Conservation (phyloP, 345 rosid species). For the Anastatica hierochuntica region DNA sequence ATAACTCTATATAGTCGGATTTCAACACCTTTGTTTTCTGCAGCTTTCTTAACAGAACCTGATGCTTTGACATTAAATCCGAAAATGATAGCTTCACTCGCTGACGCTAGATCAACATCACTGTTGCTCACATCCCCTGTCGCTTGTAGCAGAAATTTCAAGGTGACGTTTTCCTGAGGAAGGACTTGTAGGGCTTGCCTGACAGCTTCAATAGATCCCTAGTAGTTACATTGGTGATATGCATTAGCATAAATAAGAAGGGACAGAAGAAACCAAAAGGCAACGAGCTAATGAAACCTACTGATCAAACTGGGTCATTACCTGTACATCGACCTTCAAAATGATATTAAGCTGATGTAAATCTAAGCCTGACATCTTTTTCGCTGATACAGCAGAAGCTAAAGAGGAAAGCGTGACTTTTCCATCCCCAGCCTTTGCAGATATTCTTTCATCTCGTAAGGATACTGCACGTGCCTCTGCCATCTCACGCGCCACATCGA, state of each 20-base stretch:
- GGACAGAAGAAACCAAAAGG: not conserved
- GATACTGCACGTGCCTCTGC: constrained; percentile 66
- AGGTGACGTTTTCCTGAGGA: constrained; percentile 80
- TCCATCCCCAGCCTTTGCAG: constrained; percentile 94
- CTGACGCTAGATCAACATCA: constrained; percentile 89
- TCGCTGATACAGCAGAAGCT: constrained; percentile 80
- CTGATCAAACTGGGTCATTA: constrained; percentile 19
- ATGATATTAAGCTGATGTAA: constrained; percentile 91
- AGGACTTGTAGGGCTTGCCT: constrained; percentile 89
- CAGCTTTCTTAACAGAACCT: constrained; percentile 69
- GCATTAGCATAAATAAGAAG: not conserved
- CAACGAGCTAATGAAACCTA: not conserved
- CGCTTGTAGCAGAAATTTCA: constrained; percentile 87
- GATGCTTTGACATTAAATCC: constrained; percentile 84
- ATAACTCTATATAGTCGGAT: constrained; percentile 81
- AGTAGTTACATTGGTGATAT: constrained; percentile 22
- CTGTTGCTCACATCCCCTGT: constrained; percentile 85
- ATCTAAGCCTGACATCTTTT: constrained; percentile 80
- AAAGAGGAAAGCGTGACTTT: constrained; percentile 90
- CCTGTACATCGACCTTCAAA: constrained; percentile 95
- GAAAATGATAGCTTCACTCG: constrained; percentile 72
- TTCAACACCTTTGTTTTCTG: constrained; percentile 89
- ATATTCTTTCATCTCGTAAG: constrained; percentile 69
- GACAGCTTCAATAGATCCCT: constrained; percentile 97
- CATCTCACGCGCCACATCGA: constrained; percentile 80